Evolutionary conservation across 257 asterid genomes (phyloP), one percentile per base, ranked within the genome.

Genomic region (Petrea volubilis): DNA sequence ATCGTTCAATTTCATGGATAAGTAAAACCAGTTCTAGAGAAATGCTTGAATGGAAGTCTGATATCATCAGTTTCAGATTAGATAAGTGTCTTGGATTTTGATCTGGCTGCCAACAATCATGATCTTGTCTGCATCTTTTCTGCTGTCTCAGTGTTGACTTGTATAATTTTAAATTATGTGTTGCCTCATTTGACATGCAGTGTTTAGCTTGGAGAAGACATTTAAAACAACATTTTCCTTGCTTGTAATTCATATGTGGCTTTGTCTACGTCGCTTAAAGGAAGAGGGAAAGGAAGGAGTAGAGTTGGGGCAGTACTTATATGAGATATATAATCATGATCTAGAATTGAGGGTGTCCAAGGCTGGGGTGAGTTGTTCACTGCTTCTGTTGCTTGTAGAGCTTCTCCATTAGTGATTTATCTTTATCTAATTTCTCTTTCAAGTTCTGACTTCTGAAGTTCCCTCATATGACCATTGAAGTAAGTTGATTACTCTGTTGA

Each of bases 221-320:
- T 94, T 94, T 75, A 91, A 85, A 80, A 88, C 97, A 52, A 88
- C 97, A 59, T 94, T 81, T 78, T 84, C 98, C 7, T 80, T 94
- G 86, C 95, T 94, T 62, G 92, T 91, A 64, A 85, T 94, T 67
- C 99, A 94, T 69, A 89, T 84, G 96, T 94, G 99, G 99, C 93
- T 91, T 79, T 85, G 87, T 84, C 80, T 94, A 65, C 88, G 93
- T 56, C 96, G 99, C 55, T 72, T 94, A 50, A 91, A 88, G 86
- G 89, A 84, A 71, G 98, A 94, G 67, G 98, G 98, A 67, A 88
- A 85, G 59, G 98, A 90, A 68, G 98, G 99, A 18, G 90, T 84
- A 71, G 97, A 94, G 81, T 65, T 94, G 87, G 97, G 97, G 70
- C 98, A 94, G 36, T 89, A 86, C 86, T 65, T 91, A 68, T 94